These are phyloP conservation scores for Centrapalus pauciflorus DNA, from an alignment of 129 eudicot species.

Conservation along the genomic window DNA sequence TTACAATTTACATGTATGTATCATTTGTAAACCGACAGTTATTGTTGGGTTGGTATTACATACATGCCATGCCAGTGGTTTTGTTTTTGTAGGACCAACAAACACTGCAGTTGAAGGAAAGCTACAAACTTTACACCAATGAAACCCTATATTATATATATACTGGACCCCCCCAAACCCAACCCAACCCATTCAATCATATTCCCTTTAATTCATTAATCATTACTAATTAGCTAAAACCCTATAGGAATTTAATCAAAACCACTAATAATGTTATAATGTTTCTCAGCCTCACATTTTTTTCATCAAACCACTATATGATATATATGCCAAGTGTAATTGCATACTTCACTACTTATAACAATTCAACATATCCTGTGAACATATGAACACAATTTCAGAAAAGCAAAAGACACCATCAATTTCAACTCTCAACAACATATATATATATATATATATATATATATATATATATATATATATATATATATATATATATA, in stretches of 20 bases:
- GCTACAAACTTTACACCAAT: conserved; percentile 34
- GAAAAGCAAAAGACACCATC: no score
- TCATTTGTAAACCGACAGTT: neutral
- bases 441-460: no score
- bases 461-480: neutral
- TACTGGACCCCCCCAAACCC: conserved; percentile 4
- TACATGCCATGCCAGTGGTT: conserved; percentile 20
- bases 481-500: neutral
- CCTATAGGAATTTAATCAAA: neutral
- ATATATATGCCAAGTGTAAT: no score
- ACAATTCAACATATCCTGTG: no score
- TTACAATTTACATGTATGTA: neutral
- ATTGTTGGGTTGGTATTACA: conserved; percentile 21
- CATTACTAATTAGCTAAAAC: neutral
- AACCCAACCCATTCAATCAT: neutral
- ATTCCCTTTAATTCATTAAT: neutral
- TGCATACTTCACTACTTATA: no score
- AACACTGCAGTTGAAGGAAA: conserved; percentile 23
- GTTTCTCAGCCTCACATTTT: no score
- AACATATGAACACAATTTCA: no score
- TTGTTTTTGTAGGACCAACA: conserved; percentile 32
- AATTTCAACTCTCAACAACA: no score
- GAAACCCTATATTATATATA: conserved; percentile 5
- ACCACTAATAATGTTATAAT: neutral
- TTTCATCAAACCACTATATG: no score